Base-by-base conservation (phyloP, 345 rosid species). In the Viola odorata region DNA sequence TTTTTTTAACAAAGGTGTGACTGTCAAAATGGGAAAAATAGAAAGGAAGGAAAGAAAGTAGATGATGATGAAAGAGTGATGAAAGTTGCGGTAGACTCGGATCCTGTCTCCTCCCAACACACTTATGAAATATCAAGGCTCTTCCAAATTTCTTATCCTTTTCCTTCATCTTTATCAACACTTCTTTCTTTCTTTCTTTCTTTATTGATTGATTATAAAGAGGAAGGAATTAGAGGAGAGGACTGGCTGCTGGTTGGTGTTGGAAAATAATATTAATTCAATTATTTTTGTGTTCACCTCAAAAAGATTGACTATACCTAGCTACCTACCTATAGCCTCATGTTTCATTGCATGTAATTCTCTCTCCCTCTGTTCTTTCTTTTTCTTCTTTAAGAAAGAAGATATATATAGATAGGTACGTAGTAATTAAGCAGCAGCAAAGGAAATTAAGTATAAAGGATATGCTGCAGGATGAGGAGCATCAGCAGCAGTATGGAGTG, bases 61-160 rank as follows among this genome's bases (percentile, higher is more conserved):
- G n/a, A n/a, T n/a, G n/a, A n/a, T n/a, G n/a, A n/a, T n/a, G n/a
- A n/a, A n/a, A 50, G 14, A 55, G 63, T 62, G 69, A 72, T 65
- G 77, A 61, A 65, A 68, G 82, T 63, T 71, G 82, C 85, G 88
- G 72, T 77, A 77, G 83, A 78, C 85, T 83, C 88, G 88, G 83
- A 83, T 82, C 87, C 82, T 79, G 88, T 83, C 88, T 68, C 82
- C 54, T 80, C 60, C 54, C 32, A 55, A 68, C 47, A 44, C 47
- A 6, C 12, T 44, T 3, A 44, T 44, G 7, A 44, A 44, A 6
- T 44, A 6, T 44, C 47, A 44, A 23, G n/a, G n/a, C 32, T 23
- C 2, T 23, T 23, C 32, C 47, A 44, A 7, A 44, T 44, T 44
- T 44, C 47, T 44, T 23, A 23, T 23, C 32, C 32, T 23, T 44